These are phyloP conservation scores for Mycena vulgaris DNA, from an alignment of 768 basidiomycete species.

Conservation along the genomic window DNA sequence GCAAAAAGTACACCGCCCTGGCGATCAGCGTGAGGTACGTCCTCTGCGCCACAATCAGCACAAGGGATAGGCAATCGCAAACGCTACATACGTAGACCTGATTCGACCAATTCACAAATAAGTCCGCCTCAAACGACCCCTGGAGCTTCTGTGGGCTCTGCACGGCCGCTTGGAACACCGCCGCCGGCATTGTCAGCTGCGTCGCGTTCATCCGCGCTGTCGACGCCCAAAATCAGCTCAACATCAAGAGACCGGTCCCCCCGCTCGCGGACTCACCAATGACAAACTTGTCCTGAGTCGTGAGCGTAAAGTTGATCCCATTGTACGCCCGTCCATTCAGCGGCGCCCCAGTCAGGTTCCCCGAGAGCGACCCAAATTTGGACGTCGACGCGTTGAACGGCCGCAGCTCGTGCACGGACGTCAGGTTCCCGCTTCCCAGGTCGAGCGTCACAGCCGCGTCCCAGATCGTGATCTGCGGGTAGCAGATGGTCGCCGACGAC, in stretches of 20 bases:
- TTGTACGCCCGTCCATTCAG: slow-evolving; percentile 67
- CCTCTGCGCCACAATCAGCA: slow-evolving; percentile 45
- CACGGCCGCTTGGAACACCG: slow-evolving; percentile 64
- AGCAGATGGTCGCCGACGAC: slow-evolving; percentile 65
- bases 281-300: slow-evolving; percentile 58
- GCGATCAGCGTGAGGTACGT: slow-evolving; percentile 67
- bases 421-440: slow-evolving; percentile 60
- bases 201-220: slow-evolving; percentile 58
- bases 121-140: slow-evolving; percentile 54
- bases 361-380: slow-evolving; percentile 57
- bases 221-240: not conserved
- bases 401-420: slow-evolving; percentile 56
- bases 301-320: slow-evolving; percentile 65
- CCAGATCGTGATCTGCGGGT: slow-evolving; percentile 59
- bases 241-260: not conserved
- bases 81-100: slow-evolving; percentile 64
- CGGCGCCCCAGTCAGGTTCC: slow-evolving; percentile 62
- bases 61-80: not conserved
- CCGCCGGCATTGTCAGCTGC: slow-evolving; percentile 65
- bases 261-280: slow-evolving; percentile 10
- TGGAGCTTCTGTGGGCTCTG: slow-evolving; percentile 55
- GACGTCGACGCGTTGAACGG: slow-evolving; percentile 55
- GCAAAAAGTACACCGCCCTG: slow-evolving; percentile 66
- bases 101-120: slow-evolving; percentile 56
- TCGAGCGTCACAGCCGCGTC: slow-evolving; percentile 63